Evolutionary conservation across 768 basidiomycete species (phyloP).

Genomic region (Boletus sp.): DNA sequence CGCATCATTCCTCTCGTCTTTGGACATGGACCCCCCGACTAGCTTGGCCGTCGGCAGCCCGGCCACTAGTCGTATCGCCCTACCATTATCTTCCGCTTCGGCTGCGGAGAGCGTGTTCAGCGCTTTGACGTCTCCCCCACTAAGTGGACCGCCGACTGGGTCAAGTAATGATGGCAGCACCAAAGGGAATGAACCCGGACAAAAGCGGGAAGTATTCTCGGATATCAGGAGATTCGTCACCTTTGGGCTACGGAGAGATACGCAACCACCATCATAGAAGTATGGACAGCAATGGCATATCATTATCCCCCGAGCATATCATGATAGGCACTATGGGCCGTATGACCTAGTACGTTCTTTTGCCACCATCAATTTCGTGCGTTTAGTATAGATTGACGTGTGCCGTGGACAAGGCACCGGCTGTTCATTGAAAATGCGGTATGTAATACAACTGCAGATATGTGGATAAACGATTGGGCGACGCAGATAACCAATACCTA

Average conservation of each 20-base stretch:
- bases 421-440: constrained; percentile 11
- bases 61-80: constrained; percentile 56
- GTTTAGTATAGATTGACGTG: background rate
- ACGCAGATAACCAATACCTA: background rate
- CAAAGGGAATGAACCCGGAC: constrained; percentile 42
- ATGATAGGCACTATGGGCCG: background rate
- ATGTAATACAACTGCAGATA: constrained; percentile 14
- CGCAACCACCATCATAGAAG: constrained; percentile 32
- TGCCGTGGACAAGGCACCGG: background rate
- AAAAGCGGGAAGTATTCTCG: constrained; percentile 80
- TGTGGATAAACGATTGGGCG: constrained; percentile 5
- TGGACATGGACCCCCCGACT: constrained; percentile 92
- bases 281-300: background rate
- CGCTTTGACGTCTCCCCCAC: constrained; percentile 56
- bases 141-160: constrained; percentile 63
- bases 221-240: constrained; percentile 87
- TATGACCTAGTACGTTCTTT: background rate
- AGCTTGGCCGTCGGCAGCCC: constrained; percentile 63
- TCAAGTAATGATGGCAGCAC: constrained; percentile 45
- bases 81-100: constrained; percentile 40
- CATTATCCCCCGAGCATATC: background rate
- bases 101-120: constrained; percentile 57
- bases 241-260: constrained; percentile 81
- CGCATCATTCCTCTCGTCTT: constrained; percentile 87
- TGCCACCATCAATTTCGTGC: constrained; percentile 12